phyloP scores from a whole-genome alignment of 768 basidiomycete genomes.

The Boletus sp. region DNA sequence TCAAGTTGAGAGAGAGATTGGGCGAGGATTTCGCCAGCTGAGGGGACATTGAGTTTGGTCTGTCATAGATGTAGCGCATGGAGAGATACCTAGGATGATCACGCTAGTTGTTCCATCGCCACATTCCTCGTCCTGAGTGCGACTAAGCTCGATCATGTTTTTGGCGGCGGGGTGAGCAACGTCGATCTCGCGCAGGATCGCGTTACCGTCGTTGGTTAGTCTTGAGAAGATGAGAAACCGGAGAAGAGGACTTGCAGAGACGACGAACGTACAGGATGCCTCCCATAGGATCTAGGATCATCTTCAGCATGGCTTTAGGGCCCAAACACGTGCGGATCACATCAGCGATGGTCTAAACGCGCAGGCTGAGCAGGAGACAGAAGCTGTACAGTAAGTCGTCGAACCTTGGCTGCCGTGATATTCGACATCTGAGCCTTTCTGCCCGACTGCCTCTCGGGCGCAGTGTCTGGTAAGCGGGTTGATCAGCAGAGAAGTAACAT shows the following conservation, averaged over 20 bases:
- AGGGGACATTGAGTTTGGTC: neutral
- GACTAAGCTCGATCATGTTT: constrained; percentile 97
- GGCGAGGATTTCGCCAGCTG: constrained; percentile 97
- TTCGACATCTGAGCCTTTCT: constrained; percentile 96
- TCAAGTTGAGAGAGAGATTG: constrained; percentile 92
- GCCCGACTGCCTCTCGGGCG: constrained; percentile 90
- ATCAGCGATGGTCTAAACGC: constrained; percentile 85
- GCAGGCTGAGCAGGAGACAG: neutral
- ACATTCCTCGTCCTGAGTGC: constrained; percentile 98
- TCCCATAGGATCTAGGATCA: constrained; percentile 99
- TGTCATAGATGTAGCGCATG: neutral
- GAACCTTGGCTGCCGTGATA: constrained; percentile 93
- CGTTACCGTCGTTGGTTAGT: constrained; percentile 98
- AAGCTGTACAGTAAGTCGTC: constrained; percentile 4
- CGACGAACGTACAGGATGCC: constrained; percentile 77
- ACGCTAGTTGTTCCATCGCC: constrained; percentile 99
- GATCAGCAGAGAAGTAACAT: neutral
- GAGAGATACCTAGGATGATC: constrained; percentile 83
- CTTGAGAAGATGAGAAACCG: constrained; percentile 39
- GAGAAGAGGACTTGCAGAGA: neutral
- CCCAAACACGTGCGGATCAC: constrained; percentile 97
- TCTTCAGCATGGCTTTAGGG: constrained; percentile 98
- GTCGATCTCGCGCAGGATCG: constrained; percentile 96
- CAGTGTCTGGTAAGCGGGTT: constrained; percentile 60
- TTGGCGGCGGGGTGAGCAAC: constrained; percentile 99